Base-by-base conservation (phyloP, 768 basidiomycete genomes). In the Coprinopsis marcescibilis region DNA sequence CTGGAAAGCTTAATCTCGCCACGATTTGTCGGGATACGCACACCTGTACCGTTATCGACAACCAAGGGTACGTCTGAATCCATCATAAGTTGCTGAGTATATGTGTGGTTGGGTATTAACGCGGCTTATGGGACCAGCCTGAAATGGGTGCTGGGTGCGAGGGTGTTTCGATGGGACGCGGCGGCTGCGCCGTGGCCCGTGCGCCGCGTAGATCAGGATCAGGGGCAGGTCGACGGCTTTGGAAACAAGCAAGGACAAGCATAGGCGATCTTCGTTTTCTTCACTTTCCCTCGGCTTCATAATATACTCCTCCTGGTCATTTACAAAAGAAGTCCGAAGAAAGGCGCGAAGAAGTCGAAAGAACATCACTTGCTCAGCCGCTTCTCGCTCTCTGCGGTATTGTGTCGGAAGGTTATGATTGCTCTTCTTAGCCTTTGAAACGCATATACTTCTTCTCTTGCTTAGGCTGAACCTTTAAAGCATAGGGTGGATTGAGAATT, bases 41-140 rank as follows among this genome's bases (percentile, higher is more conserved):
- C 89, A 44, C 89, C 89, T 24, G 89, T 92, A 59, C 89, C 89
- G 52, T 91, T 91, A 56, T 92, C 89, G 48, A 92, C 87, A 23
- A 91, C 88, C 49, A 91, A 65, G 24, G 84, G 83, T 23, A 64
- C 55, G 47, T 66, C 70, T 57, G 70, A 50, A 52, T 74, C 74
- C 76, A 77, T 76, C 13, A 29, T 56, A 35, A 3, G 15, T 27
- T 29, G 35, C 17, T 5, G 26, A 13, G n/a, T 8, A n/a, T n/a
- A n/a, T n/a, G 33, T 34, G 32, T 43, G 19, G 7, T 13, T 12
- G 35, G 19, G 26, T 4, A 17, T 13, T n/a, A 30, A 19, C 4
- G 4, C 17, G 4, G 26, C 30, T 49, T 15, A 48, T 3, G 21
- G 23, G 10, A 29, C 33, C 19, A 42, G 24, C 24, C 29, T 41